Conservation (phyloP, 2,329 filamentous ascomycete genomes). For the Ophiostoma quercus region DNA sequence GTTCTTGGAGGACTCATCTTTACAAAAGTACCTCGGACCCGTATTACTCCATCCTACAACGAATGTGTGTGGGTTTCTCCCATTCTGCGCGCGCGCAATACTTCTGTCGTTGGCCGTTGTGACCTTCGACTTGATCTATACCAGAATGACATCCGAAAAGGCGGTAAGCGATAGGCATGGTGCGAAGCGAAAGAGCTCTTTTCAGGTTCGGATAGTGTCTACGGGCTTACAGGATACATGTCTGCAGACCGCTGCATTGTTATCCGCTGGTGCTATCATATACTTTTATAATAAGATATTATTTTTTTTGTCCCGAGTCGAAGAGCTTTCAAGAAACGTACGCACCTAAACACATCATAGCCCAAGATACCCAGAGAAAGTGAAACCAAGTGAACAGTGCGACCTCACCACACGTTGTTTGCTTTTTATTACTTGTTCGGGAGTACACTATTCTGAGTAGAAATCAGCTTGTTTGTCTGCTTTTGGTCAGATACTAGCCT, state of each 20-base stretch:
- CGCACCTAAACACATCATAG: background rate
- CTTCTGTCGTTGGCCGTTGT: background rate
- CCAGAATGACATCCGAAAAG: background rate
- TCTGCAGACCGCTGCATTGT: constrained; percentile 13
- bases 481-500: background rate
- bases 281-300: too few species aligned
- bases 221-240: background rate
- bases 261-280: background rate
- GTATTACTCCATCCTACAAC: background rate
- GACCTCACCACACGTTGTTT: constrained; percentile 20
- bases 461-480: background rate
- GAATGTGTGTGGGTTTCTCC: background rate
- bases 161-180: constrained; percentile 8
- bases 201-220: background rate
- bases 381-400: constrained; percentile 17
- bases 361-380: background rate
- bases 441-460: background rate
- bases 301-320: background rate
- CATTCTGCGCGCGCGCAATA: background rate
- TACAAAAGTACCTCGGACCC: background rate
- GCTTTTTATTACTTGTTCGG: constrained; percentile 2
- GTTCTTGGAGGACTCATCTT: background rate
- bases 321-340: background rate
- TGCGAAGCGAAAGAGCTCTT: background rate
- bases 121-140: background rate